Base-by-base conservation (phyloP, 768 basidiomycete species). In the Suillus subaureus region DNA sequence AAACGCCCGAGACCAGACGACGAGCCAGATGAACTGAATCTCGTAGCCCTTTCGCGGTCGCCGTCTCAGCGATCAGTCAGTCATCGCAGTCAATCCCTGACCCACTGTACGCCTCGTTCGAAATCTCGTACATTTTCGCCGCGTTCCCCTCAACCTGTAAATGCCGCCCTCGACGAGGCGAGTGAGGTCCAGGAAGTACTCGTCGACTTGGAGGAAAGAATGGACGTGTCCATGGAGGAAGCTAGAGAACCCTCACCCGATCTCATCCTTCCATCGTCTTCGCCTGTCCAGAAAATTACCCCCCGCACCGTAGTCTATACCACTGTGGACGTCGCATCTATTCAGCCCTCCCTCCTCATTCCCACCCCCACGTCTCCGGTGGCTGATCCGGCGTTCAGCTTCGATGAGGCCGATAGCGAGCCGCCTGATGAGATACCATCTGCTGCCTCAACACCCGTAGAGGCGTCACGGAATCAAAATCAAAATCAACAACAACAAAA, bases 351-450 rank as follows among this genome's bases (percentile, higher is more conserved):
- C 26, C 70, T 78, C 18, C 73, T 76, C 61, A 79, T 81, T 58
- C 78, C 79, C 16, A 77, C 77, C 4, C 79, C 79, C 16, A 72
- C 80, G 15, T 74, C 78, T 35, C 78, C 79, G n/a, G 71, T 72
- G 1, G 66, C 69, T 11, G 60, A 72, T n/a, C 74, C 77, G 28
- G 69, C 72, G 35, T 79, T 78, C 57, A 72, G 71, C 62, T 80
- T 79, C 54, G 71, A 73, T n/a, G 72, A 72, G 42, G 69, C 78
- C 40, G 74, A 78, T 4, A 51, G 71, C 62, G 70, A 72, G 69
- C 39, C 67, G 11, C 57, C 56, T 15, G 74, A 75, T 39, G 71
- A 73, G 51, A 52, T 64, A 51, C 42, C 42, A 35, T 69, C 55
- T 42, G 66, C 15, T 62, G 65, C 13, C 42, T 64, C 26, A 31